Conservation (phyloP, 805 yeast species). For the Sugiyamaella floridensis region DNA sequence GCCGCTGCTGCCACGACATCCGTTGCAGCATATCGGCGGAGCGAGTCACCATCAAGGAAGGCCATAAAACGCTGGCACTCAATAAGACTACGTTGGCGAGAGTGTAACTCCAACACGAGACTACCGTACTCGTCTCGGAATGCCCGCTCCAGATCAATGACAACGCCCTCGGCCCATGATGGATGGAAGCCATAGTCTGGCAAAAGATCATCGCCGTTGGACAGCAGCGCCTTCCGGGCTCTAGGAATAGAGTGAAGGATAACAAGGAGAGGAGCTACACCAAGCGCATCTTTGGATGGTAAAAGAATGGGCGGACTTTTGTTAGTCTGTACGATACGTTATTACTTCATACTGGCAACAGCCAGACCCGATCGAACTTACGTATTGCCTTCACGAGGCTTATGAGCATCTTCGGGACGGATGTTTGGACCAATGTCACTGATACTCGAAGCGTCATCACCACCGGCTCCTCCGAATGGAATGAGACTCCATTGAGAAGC, state of each 20-base stretch:
- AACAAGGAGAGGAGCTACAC: constrained; percentile 24
- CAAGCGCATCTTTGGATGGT: constrained; percentile 14
- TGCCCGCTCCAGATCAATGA: constrained; percentile 13
- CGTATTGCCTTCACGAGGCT: background rate
- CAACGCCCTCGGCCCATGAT: constrained; percentile 24
- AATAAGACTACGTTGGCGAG: constrained; percentile 14
- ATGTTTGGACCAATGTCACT: background rate
- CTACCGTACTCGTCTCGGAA: constrained; percentile 1
- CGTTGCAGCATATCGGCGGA: constrained; percentile 20
- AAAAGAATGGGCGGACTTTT: constrained; percentile 18
- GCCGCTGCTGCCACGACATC: constrained; percentile 10
- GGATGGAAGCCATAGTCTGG: constrained; percentile 24
- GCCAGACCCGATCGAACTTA: background rate
- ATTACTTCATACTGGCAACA: no score
- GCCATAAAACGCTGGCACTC: constrained; percentile 29
- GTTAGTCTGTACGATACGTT: no score
- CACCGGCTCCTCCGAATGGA: constrained; percentile 1
- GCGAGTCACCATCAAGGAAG: constrained; percentile 25
- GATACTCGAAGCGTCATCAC: background rate
- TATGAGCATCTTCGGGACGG: background rate
- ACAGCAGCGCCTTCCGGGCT: constrained; percentile 25
- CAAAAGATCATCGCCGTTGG: constrained; percentile 19
- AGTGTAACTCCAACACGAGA: background rate
- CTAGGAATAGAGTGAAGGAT: constrained; percentile 28
- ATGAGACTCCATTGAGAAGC: constrained; percentile 22